Conservation (phyloP, 305 asterid genomes). For the Solanum hybrid region DNA sequence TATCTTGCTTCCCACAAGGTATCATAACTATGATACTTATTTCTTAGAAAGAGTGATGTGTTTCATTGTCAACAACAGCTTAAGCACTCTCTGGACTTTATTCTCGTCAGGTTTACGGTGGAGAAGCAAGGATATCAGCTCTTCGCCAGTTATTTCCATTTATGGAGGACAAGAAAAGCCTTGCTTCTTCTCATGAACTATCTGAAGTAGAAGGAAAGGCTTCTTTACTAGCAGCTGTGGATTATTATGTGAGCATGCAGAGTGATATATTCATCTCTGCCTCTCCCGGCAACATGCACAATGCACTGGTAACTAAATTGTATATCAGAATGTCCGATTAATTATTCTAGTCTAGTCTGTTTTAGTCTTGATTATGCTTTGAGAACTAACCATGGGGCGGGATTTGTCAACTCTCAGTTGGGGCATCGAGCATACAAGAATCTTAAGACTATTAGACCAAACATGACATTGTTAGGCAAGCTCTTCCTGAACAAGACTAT, state of each 20-base stretch:
- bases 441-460: constrained; percentile 81
- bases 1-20: constrained; percentile 98
- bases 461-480: constrained; percentile 74
- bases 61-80: neutral
- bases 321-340: neutral
- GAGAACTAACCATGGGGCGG: neutral
- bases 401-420: constrained; percentile 11
- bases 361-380: neutral
- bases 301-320: constrained; percentile 38
- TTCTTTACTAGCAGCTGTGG: constrained; percentile 46
- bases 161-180: constrained; percentile 50
- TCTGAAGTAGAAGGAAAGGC: constrained; percentile 39
- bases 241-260: constrained; percentile 53
- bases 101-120: constrained; percentile 43
- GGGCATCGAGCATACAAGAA: constrained; percentile 66
- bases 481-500: constrained; percentile 76
- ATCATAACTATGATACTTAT: neutral
- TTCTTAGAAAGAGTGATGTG: neutral
- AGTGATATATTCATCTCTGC: constrained; percentile 56
- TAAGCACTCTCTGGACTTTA: neutral
- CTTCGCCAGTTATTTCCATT: constrained; percentile 37
- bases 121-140: constrained; percentile 47
- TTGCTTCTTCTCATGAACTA: constrained; percentile 37
- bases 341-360: neutral
- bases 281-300: constrained; percentile 66